Percentiles rank a stretch among this genome's conserved stretches.
Evolutionary conservation across 2,329 filamentous ascomycete species (phyloP).

Genomic region (Colletotrichum echinochloae): DNA sequence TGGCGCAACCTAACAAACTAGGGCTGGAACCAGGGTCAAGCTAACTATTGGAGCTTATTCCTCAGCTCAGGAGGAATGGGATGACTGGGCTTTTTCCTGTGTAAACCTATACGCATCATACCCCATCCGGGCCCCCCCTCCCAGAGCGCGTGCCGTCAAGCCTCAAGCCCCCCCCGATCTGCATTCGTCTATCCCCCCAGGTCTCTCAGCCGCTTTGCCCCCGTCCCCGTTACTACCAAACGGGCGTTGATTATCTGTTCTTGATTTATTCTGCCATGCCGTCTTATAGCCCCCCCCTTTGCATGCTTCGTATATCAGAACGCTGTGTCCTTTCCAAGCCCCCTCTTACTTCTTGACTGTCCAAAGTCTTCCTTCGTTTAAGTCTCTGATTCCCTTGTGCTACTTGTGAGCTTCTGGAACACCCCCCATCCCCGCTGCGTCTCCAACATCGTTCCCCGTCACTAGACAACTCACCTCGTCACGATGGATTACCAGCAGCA

Average conservation of each 20-base stretch:
- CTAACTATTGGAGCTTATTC: constrained; percentile 5
- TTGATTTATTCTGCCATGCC: neutral
- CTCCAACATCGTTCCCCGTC: neutral
- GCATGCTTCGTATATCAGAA: constrained; percentile 20
- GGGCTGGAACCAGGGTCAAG: constrained; percentile 14
- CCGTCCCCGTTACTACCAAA: neutral
- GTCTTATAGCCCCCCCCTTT: neutral
- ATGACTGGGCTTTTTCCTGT: neutral
- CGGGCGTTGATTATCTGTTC: too few species aligned
- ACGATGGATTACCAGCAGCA: constrained; percentile 22
- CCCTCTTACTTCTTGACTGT: accelerated
- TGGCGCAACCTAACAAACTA: constrained; percentile 26
- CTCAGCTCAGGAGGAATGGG: constrained; percentile 5
- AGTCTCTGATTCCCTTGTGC: neutral
- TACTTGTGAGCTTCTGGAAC: neutral
- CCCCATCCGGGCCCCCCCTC: constrained; percentile 24
- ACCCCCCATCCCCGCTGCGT: neutral
- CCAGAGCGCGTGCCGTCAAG: neutral
- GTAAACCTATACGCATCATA: constrained; percentile 7
- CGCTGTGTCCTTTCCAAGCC: neutral
- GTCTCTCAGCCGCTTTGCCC: neutral
- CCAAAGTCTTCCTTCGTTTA: neutral
- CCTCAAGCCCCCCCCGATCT: neutral
- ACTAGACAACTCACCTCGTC: neutral
- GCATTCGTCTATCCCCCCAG: constrained; percentile 10